A percentile compares a stretch with the other conserved stretches of the same genome.
These are phyloP conservation scores for Groenewaldozyma auringiensis DNA, from an alignment of 1,139 yeast species.

Conservation along the genomic window DNA sequence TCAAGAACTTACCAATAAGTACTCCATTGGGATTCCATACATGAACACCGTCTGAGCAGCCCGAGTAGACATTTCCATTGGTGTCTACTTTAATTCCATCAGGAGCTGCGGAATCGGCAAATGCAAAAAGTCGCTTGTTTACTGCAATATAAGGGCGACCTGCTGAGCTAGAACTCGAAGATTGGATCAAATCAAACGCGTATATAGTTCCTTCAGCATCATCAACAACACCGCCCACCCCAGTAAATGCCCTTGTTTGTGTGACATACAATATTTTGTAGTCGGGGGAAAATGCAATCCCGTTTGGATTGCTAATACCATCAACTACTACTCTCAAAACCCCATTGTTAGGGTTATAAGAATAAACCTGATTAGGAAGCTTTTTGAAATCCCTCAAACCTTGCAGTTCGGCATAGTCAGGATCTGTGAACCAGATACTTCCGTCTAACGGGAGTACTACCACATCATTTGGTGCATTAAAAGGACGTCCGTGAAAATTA, in stretches of 20 bases:
- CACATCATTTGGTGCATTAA: slow-evolving; percentile 26
- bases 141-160: slow-evolving; percentile 14
- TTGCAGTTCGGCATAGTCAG: slow-evolving; percentile 22
- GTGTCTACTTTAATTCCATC: slow-evolving; percentile 27
- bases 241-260: slow-evolving; percentile 20
- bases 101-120: slow-evolving; percentile 23
- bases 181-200: slow-evolving; percentile 18
- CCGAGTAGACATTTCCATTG: slow-evolving; percentile 25
- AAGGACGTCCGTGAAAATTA: slow-evolving; percentile 21
- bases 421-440: slow-evolving; percentile 27
- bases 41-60: slow-evolving; percentile 26
- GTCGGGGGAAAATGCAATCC: slow-evolving; percentile 25
- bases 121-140: slow-evolving; percentile 24
- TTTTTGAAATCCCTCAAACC: slow-evolving; percentile 14
- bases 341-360: slow-evolving; percentile 20
- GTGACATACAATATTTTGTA: slow-evolving; percentile 21
- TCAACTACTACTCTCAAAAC: slow-evolving; percentile 24
- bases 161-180: slow-evolving; percentile 9
- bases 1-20: slow-evolving; percentile 23
- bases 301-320: slow-evolving; percentile 23
- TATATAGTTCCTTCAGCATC: slow-evolving; percentile 19
- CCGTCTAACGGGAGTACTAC: slow-evolving; percentile 21
- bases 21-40: slow-evolving; percentile 26
- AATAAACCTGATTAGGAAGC: slow-evolving; percentile 25
- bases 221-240: slow-evolving; percentile 12